Evolutionary conservation across 2,329 filamentous ascomycete genomes (phyloP).

Genomic region (Ophiostoma sp.): DNA sequence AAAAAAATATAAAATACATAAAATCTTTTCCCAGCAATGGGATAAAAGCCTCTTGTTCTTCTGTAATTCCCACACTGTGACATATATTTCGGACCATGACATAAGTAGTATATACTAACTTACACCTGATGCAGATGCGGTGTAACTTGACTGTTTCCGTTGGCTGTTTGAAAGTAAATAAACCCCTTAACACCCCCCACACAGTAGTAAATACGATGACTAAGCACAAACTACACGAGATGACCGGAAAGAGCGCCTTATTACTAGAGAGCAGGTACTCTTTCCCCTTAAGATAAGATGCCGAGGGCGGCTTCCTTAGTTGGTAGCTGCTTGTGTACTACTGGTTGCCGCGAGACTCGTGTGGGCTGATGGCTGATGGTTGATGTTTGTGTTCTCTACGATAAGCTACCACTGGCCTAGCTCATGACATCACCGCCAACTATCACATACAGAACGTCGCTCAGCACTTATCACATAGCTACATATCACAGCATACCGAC

Average conservation of each 20-base stretch:
- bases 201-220: not conserved
- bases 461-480: not conserved
- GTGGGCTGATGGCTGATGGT: not conserved
- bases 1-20: not conserved
- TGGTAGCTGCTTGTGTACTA: not conserved
- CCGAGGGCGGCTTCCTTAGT: too few species aligned
- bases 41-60: too few species aligned
- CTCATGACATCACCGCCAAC: not conserved
- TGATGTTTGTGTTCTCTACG: not conserved
- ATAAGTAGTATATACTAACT: not conserved
- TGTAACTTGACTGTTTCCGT: not conserved
- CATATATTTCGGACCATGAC: too few species aligned
- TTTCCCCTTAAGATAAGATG: not conserved
- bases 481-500: not conserved
- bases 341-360: slow-evolving; percentile 3
- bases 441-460: not conserved
- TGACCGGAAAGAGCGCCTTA: not conserved
- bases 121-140: not conserved
- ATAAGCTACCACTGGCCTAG: not conserved
- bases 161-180: not conserved
- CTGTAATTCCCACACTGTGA: too few species aligned
- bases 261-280: not conserved
- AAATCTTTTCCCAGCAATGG: too few species aligned
- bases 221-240: not conserved
- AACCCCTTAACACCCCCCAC: not conserved